phyloP scores from a whole-genome alignment of 176 grass and related monocot genomes.

The Phragmites australis region DNA sequence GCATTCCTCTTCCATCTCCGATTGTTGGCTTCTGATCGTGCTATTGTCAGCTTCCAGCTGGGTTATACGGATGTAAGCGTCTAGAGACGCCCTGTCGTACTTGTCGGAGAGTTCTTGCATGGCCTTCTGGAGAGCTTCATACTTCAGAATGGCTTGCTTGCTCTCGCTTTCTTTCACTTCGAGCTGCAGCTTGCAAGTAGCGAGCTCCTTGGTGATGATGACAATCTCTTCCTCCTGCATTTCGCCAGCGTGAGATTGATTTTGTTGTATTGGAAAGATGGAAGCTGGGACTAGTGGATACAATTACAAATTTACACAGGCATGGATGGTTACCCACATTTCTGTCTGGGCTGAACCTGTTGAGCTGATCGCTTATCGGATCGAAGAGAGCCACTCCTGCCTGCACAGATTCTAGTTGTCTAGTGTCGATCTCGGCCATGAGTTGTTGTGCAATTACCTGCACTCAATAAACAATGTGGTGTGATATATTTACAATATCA shows the following conservation, averaged over 20 bases:
- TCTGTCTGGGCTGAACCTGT: constrained; percentile 29
- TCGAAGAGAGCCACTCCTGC: constrained; percentile 37
- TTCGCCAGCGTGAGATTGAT: neutral
- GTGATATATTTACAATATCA: too few species aligned
- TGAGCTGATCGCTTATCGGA: constrained; percentile 22
- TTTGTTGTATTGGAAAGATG: neutral
- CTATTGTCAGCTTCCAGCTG: constrained; percentile 34
- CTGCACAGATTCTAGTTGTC: constrained; percentile 43
- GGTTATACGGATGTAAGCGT: neutral
- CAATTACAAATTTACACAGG: neutral
- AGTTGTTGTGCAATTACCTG: neutral
- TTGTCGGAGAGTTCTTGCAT: neutral
- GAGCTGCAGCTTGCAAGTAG: constrained; percentile 46
- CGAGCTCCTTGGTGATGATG: constrained; percentile 36
- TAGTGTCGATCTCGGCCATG: constrained; percentile 54
- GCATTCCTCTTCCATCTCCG: constrained; percentile 28
- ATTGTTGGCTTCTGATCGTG: neutral
- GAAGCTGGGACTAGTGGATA: neutral
- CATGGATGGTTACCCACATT: constrained; percentile 17
- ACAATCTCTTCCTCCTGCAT: constrained; percentile 23
- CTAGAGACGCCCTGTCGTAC: neutral
- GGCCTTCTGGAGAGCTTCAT: constrained; percentile 31
- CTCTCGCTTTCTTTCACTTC: constrained; percentile 35
- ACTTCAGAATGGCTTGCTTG: constrained; percentile 10
- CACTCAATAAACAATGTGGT: neutral